Conservation (phyloP, 345 rosid genomes). For the Brassica napus region DNA sequence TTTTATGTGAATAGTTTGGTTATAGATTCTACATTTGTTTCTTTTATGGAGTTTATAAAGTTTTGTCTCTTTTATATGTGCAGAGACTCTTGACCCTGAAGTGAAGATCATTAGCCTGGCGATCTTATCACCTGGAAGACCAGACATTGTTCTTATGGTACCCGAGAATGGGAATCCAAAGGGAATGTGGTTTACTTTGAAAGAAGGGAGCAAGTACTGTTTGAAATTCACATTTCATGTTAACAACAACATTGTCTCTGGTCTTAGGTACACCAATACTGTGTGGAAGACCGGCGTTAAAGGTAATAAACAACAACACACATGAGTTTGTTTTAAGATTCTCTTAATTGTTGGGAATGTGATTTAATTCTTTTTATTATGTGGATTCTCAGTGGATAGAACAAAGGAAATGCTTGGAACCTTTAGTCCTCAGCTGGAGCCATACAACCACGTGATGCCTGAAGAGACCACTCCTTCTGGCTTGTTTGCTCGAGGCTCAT, state of each 20-base stretch:
- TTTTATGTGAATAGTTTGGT: not conserved
- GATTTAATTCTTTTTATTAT: not conserved
- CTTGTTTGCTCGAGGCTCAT: slow-evolving; percentile 68
- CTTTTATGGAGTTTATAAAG: not conserved
- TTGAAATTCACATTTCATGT: slow-evolving; percentile 65
- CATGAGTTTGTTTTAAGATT: not conserved
- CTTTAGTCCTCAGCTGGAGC: slow-evolving; percentile 72
- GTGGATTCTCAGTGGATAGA: slow-evolving; percentile 55
- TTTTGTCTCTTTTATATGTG: not conserved
- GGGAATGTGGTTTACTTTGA: slow-evolving; percentile 73
- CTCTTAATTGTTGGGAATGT: slow-evolving; percentile 1
- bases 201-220: slow-evolving; percentile 70
- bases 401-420: slow-evolving; percentile 77
- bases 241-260: slow-evolving; percentile 79
- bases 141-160: slow-evolving; percentile 60
- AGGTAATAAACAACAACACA: slow-evolving; percentile 38
- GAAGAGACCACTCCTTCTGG: slow-evolving; percentile 79
- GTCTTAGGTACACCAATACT: slow-evolving; percentile 73
- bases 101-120: slow-evolving; percentile 63
- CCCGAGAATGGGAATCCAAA: slow-evolving; percentile 60
- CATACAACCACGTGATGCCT: slow-evolving; percentile 62
- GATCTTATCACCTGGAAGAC: slow-evolving; percentile 62
- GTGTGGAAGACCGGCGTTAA: slow-evolving; percentile 77
- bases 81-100: slow-evolving; percentile 83
- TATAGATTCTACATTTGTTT: not conserved